Evolutionary conservation across 73 alveolate species (phyloP), one percentile per base, ranked within the genome.

Genomic region (Tetrahymena borealis): DNA sequence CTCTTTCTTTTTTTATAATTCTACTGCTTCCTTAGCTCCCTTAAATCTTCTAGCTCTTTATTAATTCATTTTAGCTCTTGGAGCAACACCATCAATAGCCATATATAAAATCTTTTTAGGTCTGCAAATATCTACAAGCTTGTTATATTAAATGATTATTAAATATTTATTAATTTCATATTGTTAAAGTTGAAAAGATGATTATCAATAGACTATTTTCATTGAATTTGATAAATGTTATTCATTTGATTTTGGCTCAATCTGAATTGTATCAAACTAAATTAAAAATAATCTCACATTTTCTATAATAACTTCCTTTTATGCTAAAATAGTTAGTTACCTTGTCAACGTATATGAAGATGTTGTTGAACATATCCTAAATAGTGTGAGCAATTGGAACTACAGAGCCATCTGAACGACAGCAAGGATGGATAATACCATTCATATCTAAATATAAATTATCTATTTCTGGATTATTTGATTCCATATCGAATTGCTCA

Each of bases 11-110:
- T 60, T 24, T 60, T 60, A 15, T 60, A 60, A 60, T 60, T 60
- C 85, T 60, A 60, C 85, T 24, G 85, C 85, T 60, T 60, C 85
- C 31, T 60, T 60, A 60, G 85, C 85, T 60, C 85, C 85, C 28
- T 60, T 93, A 78, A 94, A 95, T 91, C 98, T 95, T 85, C 99
- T 92, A 33, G 99, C 94, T 93, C 99, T 94, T 94, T 99, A 98
- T 95, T 99, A 99, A 94, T 99, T 99, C 99, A 99, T 97, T 96
- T 99, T 99, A 11, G 99, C 99, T 94, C 99, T 94, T 12, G 99
- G 99, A 11, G 99, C 99, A 11, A 98, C 99, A 9, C 99, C 99
- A 91, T 99, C 99, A 78, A 98, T 95, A 8, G 99, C 99, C 98
- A 98, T 91, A 96, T 98, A 98, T 16, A 99, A 90, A 37, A 98